phyloP scores from a whole-genome alignment of 2,329 filamentous ascomycete species.

The Trichoderma koningiopsis region DNA sequence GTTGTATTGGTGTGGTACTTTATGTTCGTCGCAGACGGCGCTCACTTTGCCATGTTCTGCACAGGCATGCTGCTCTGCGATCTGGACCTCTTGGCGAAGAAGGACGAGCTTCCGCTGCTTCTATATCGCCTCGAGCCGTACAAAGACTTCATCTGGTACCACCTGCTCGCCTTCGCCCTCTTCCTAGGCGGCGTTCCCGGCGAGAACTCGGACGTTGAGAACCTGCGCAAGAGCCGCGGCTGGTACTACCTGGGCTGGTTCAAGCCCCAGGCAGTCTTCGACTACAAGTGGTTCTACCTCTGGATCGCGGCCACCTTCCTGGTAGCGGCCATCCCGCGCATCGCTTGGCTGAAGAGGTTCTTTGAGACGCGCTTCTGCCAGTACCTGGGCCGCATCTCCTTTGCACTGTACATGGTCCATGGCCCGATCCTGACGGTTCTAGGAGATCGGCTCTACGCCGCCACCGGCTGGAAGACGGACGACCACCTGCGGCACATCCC shows the following conservation, averaged over 20 bases:
- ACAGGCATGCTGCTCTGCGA: slow-evolving; percentile 64
- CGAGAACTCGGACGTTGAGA: slow-evolving; percentile 48
- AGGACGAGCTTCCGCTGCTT: slow-evolving; percentile 53
- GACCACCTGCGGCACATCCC: slow-evolving; percentile 54
- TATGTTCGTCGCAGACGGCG: slow-evolving; percentile 67
- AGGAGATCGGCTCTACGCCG: slow-evolving; percentile 65
- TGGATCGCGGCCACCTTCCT: slow-evolving; percentile 62
- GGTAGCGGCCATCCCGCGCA: slow-evolving; percentile 57
- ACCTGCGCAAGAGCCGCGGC: slow-evolving; percentile 57
- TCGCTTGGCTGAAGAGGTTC: slow-evolving; percentile 59
- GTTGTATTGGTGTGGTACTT: slow-evolving; percentile 62
- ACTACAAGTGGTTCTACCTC: slow-evolving; percentile 69
- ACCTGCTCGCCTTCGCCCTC: slow-evolving; percentile 54
- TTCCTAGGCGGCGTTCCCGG: slow-evolving; percentile 65
- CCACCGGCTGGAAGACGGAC: slow-evolving; percentile 57
- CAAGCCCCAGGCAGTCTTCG: slow-evolving; percentile 66
- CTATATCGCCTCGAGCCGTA: slow-evolving; percentile 49
- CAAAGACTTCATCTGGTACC: slow-evolving; percentile 55
- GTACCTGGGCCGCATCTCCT: slow-evolving; percentile 64
- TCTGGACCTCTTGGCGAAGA: slow-evolving; percentile 57
- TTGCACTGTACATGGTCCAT: slow-evolving; percentile 65
- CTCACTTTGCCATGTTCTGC: slow-evolving; percentile 62
- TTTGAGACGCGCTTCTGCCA: slow-evolving; percentile 62
- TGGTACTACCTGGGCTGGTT: slow-evolving; percentile 63
- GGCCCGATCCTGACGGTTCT: slow-evolving; percentile 61